Evolutionary conservation across 768 basidiomycete genomes (phyloP), one percentile per base, ranked within the genome.

Genomic region (Leccinum fibrillosum): DNA sequence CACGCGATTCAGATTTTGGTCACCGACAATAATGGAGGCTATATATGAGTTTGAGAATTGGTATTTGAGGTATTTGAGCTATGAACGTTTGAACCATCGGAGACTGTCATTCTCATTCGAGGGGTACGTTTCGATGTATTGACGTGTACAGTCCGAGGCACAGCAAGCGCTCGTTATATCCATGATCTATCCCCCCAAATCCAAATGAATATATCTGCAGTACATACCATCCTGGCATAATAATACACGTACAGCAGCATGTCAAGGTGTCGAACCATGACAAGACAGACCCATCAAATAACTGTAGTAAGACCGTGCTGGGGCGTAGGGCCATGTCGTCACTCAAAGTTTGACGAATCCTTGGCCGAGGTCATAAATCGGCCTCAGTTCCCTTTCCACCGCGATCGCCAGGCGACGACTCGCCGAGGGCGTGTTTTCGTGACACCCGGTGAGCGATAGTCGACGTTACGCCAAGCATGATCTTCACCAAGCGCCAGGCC

Each of bases 1-100:
- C 56, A 47, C 5, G 39, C 45, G 53, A 58, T 37, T 48, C 55
- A 42, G 57, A 51, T 49, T 62, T 57, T 59, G 37, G 19, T 47
- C 57, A 32, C 10, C 25, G 15, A 26, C 21, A 50, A 53, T 64
- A 53, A 25, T 49, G 45, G 12, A 26, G 10, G n/a, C 1, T 10
- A 17, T 21, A 32, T 37, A 34, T 54, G 13, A 19, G 42, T 15
- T 15, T 19, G 50, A 13, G 6, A 42, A 42, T 42, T 42, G 39
- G 39, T 11, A 42, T 42, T 42, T 42, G 39, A 42, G 39, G 1
- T 19, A n/a, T 42, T 42, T 42, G n/a, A 42, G 39, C 39, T 19
- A 19, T 42, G 26, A 28, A 26, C 26, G 26, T 26, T 26, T 26
- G n/a, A 9, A 42, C 9, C 28, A 3, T 28, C 39, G 39, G 9